Percentiles rank a stretch among this genome's conserved stretches.
phyloP scores from a whole-genome alignment of 768 basidiomycete species.

The Mycena filopes region DNA sequence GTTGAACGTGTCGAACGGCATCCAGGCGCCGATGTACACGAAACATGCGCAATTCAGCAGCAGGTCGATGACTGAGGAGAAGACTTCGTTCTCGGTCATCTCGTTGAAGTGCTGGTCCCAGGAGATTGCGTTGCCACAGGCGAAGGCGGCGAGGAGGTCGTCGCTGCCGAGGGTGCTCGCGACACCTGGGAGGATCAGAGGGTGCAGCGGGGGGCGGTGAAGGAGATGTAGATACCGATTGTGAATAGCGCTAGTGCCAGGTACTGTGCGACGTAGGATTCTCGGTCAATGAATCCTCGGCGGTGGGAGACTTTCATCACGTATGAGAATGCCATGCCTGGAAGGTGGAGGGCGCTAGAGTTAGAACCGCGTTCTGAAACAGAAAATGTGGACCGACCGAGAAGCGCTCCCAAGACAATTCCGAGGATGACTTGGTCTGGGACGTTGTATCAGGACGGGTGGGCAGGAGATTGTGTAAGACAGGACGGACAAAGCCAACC shows the following conservation, averaged over 20 bases:
- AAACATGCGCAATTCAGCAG: conserved; percentile 85
- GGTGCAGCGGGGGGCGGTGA: no score
- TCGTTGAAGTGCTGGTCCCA: conserved; percentile 90
- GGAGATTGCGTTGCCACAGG: conserved; percentile 87
- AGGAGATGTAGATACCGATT: conserved; percentile 55
- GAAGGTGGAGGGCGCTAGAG: neutral
- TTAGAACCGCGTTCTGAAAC: conserved; percentile 7
- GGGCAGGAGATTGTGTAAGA: neutral
- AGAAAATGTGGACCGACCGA: conserved; percentile 43
- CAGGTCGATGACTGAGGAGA: conserved; percentile 92
- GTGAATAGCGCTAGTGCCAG: conserved; percentile 78
- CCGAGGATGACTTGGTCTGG: conserved; percentile 87
- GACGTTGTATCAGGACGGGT: neutral
- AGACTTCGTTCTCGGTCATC: conserved; percentile 85
- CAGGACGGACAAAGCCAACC: conserved; percentile 78
- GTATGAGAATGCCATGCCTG: conserved; percentile 75
- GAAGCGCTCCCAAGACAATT: conserved; percentile 69
- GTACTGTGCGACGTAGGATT: conserved; percentile 91
- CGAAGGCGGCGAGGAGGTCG: conserved; percentile 91
- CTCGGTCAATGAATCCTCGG: conserved; percentile 75
- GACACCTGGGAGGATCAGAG: no score
- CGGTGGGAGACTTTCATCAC: conserved; percentile 77
- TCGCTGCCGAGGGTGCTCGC: conserved; percentile 85
- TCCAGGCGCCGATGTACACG: conserved; percentile 90
- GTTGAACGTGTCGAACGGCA: conserved; percentile 72